phyloP scores from a whole-genome alignment of 2,329 filamentous ascomycete genomes.

The Nothopassalora personata region DNA sequence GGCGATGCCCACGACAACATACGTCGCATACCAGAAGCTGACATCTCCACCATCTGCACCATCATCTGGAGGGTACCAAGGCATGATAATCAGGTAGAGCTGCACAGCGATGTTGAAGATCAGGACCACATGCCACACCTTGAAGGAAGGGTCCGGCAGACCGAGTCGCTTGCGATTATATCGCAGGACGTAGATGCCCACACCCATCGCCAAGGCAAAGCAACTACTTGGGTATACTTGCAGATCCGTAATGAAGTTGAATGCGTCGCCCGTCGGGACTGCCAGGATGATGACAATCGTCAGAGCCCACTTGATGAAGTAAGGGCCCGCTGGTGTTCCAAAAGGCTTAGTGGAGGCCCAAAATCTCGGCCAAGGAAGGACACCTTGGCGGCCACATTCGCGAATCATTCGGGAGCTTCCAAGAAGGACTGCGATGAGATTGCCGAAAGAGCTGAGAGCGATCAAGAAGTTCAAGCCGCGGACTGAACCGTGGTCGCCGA shows the following conservation, averaged over 20 bases:
- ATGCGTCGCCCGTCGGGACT: constrained; percentile 58
- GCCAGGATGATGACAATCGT: constrained; percentile 58
- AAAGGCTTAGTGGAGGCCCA: constrained; percentile 61
- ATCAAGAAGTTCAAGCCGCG: constrained; percentile 55
- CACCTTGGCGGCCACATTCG: constrained; percentile 58
- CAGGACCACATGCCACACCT: constrained; percentile 54
- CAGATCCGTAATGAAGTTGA: constrained; percentile 51
- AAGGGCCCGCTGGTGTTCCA: constrained; percentile 53
- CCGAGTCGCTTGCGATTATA: constrained; percentile 45
- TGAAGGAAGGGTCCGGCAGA: constrained; percentile 49
- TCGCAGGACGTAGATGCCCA: constrained; percentile 56
- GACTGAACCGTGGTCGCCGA: constrained; percentile 46
- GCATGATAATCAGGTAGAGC: constrained; percentile 61
- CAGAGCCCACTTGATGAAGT: constrained; percentile 50
- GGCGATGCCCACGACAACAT: constrained; percentile 58
- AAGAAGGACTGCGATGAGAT: constrained; percentile 52
- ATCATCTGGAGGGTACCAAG: constrained; percentile 63
- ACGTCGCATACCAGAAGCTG: constrained; percentile 69
- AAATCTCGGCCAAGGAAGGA: constrained; percentile 55
- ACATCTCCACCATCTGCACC: constrained; percentile 60
- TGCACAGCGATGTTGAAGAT: constrained; percentile 57
- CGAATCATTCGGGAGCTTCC: constrained; percentile 53
- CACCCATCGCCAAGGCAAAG: constrained; percentile 53
- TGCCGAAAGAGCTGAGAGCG: constrained; percentile 54
- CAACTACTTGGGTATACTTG: constrained; percentile 53